These are phyloP conservation scores for Yamadazyma friedrichii DNA, from an alignment of 1,139 yeast species.

Conservation along the genomic window DNA sequence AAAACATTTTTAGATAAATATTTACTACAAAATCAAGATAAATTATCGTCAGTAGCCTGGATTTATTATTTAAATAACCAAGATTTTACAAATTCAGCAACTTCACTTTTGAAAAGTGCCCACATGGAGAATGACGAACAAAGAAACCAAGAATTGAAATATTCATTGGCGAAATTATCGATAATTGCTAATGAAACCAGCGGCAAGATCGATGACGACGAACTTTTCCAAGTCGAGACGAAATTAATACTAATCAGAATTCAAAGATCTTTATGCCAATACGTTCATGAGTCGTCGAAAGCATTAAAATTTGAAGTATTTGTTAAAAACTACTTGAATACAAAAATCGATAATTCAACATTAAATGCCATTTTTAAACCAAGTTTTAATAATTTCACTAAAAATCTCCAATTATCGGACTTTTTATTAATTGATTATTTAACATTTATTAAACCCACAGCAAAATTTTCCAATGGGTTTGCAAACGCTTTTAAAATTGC, in stretches of 20 bases:
- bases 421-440: slow-evolving; percentile 56
- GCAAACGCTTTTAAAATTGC: slow-evolving; percentile 38
- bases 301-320: slow-evolving; percentile 19
- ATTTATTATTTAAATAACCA: slow-evolving; percentile 58
- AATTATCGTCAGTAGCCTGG: slow-evolving; percentile 69
- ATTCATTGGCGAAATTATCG: slow-evolving; percentile 69
- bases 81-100: slow-evolving; percentile 51
- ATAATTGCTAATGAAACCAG: slow-evolving; percentile 25
- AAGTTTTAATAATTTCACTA: slow-evolving; percentile 34
- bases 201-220: slow-evolving; percentile 18
- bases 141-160: slow-evolving; percentile 53
- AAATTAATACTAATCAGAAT: slow-evolving; percentile 47
- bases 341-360: slow-evolving; percentile 13
- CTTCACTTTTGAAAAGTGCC: slow-evolving; percentile 43
- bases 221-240: slow-evolving; percentile 45
- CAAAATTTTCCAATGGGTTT: slow-evolving; percentile 23
- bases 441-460: slow-evolving; percentile 46
- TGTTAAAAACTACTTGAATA: slow-evolving; percentile 18
- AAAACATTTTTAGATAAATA: slow-evolving; percentile 51
- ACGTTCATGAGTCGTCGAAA: slow-evolving; percentile 18
- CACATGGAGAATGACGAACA: slow-evolving; percentile 37
- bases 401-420: slow-evolving; percentile 39
- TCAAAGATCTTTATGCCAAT: slow-evolving; percentile 40
- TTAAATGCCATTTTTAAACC: slow-evolving; percentile 24
- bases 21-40: slow-evolving; percentile 44